Evolutionary conservation across 169 alveolate genomes (phyloP).

Genomic region (Eimeria mitis): DNA sequence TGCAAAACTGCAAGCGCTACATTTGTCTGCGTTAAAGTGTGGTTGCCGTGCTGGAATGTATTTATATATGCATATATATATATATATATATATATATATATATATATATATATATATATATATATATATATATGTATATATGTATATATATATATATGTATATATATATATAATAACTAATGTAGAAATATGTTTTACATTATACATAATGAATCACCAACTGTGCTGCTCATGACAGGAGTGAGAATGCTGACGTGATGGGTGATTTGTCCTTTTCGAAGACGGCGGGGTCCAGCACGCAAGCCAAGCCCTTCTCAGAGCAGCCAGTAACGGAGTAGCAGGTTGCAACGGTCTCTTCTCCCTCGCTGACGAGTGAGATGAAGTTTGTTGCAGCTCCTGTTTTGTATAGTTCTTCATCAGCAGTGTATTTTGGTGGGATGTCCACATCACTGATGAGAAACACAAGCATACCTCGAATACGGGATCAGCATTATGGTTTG

Average conservation of each 20-base stretch:
- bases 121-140: neutral
- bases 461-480: neutral
- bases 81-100: too few relatives aligned
- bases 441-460: conserved; percentile 11
- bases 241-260: conserved; percentile 19
- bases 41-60: neutral
- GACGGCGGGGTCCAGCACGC: conserved; percentile 38
- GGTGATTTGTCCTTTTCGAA: neutral
- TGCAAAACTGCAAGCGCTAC: neutral
- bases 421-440: conserved; percentile 23
- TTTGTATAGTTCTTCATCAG: neutral
- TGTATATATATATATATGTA: neutral
- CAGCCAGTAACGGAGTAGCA: conserved; percentile 45
- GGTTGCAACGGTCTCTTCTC: neutral
- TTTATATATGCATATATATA: neutral
- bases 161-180: neutral
- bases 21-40: neutral
- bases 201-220: neutral
- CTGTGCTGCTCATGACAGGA: neutral
- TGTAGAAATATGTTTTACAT: neutral
- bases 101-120: neutral
- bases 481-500: neutral
- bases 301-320: conserved; percentile 3
- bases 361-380: conserved; percentile 48
- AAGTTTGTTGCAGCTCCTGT: conserved; percentile 47